Evolutionary conservation across 2,329 filamentous ascomycete species (phyloP), one percentile per base, ranked within the genome.

Genomic region (Ilyonectria mors-panacis): DNA sequence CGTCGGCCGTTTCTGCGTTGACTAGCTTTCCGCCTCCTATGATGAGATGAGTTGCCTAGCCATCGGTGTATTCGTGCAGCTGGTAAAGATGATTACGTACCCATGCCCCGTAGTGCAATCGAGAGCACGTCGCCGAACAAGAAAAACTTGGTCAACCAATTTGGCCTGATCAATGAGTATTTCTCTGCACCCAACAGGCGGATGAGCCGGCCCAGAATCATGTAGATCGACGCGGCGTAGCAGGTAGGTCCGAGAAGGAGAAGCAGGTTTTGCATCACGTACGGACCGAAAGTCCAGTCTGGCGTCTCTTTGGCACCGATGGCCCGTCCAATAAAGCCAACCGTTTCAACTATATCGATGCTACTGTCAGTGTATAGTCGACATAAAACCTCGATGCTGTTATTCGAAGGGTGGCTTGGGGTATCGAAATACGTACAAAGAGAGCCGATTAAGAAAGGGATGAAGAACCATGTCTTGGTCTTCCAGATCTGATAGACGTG

Each of bases 81-180:
- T 15, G 10, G 33, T 37, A 10, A 13, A 39, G 13, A 39, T 39
- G 21, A 12, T n/a, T 9, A 58, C 39, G 37, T 13, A 42, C 74
- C 73, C 6, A 66, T 56, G 1, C 65, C 68, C 45, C 75, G 74
- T 3, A 68, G 48, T 21, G 68, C 59, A 2, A 87, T 83, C 5
- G 81, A 83, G 1, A 85, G 42, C 1, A 86, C 72, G 59, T 87
- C 85, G 15, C 83, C 84, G 3, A 78, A 65, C 6, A 87, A 82
- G 59, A 86, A 87, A 45, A 86, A 75, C 64, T 83, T 84, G 6
- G 85, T 86, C 15, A 86, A 70, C 79, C 81, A 83, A 8, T 59
- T 78, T 1, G 78, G 75, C 0, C 76, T 75, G 48, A 87, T 81
- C 26, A 84, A 68, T 0, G 83, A 82, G 60, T 80, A 75, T 0